Base-by-base conservation (phyloP, 768 basidiomycete genomes). In the Candolleomyces efflorescens region DNA sequence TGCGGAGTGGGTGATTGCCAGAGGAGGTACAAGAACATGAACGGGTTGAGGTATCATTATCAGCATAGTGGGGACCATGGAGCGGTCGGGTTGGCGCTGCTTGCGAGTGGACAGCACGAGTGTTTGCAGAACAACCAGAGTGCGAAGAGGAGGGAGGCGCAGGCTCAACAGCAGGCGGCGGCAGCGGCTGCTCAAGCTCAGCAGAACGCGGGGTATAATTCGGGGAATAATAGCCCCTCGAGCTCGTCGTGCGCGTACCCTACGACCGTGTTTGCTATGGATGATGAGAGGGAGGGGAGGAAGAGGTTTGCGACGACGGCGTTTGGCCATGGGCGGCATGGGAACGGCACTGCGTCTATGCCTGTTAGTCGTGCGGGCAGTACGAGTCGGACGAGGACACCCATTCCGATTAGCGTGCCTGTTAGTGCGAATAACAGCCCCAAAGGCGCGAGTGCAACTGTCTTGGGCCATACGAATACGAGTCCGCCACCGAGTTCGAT, bases 21-120 rank as follows among this genome's bases (percentile, higher is more conserved):
- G 69, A 82, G 95, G 67, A 73, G 95, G 67, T 98, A 98, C 77
- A 94, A 98, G 82, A 98, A 99, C 69, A 96, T 98, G 94, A 98
- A 98, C 71, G 96, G 96, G 0, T 75, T 98, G 60, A 74, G 91
- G 66, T 98, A 98, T 62, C 96, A 98, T 73, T 98, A 98, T 69
- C 90, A 94, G 71, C 96, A 98, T 72, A 90, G 90, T 20, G 96
- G 95, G 11, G 93, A 94, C 44, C 97, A 98, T 71, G 96, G 96
- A 3, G 88, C 90, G 5, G 80, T 92, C 43, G 97, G 97, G 5
- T 78, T 98, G 0, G 84, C 86, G 45, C 75, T 97, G 64, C 80
- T 98, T 45, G 91, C 92, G 3, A 83, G 82, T 53, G 90, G 90
- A 3, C 76, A 85, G 62, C 89, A 78, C 59, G 76, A 77, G 63